A percentile compares a stretch with the other conserved stretches of the same genome.
Evolutionary conservation across 345 rosid species (phyloP).

Genomic region (Salix udensis): DNA sequence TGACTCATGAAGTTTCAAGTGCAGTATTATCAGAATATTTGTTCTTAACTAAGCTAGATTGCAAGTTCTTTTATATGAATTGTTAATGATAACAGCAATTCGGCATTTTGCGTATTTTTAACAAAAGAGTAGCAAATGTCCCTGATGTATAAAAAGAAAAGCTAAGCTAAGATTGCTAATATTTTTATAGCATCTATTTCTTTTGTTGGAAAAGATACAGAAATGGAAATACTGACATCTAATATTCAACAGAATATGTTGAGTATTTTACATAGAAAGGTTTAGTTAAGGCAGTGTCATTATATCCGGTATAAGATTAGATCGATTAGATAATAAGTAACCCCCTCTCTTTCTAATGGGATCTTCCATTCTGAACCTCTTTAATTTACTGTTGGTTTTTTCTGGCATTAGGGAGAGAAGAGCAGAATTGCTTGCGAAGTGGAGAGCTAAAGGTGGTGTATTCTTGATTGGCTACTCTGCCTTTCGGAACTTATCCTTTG

Average conservation of each 20-base stretch:
- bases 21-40: neutral
- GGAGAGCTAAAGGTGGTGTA: conserved; percentile 92
- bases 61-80: neutral
- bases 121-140: neutral
- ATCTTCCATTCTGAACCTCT: neutral
- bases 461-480: conserved; percentile 87
- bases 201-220: neutral
- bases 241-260: neutral
- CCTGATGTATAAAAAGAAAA: neutral
- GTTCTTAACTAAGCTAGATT: neutral
- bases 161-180: neutral
- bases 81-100: neutral
- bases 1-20: neutral
- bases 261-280: neutral
- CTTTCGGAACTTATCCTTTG: conserved; percentile 86
- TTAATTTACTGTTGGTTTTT: conserved; percentile 7
- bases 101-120: neutral
- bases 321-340: neutral
- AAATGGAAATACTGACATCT: neutral
- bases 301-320: neutral
- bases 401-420: conserved; percentile 68
- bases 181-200: neutral
- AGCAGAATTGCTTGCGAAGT: conserved; percentile 67
- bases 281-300: neutral
- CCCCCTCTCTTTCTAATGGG: neutral